Evolutionary conservation across 805 yeast genomes (phyloP).

Genomic region (Spathaspora passalidarum): DNA sequence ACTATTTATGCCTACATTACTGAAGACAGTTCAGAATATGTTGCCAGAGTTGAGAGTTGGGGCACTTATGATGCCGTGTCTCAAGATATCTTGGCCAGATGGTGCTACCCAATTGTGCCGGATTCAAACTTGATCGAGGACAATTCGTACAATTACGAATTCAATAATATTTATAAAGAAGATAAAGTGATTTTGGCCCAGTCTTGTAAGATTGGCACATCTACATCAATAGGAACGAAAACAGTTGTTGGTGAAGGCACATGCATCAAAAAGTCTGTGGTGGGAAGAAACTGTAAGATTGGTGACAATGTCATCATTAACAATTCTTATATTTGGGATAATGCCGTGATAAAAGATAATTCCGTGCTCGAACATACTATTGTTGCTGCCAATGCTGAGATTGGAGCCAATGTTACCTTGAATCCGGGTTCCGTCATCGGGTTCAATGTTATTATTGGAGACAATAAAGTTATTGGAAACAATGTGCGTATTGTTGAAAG

Average conservation of each 20-base stretch:
- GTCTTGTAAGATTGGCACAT: slow-evolving; percentile 78
- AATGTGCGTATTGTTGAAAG: slow-evolving; percentile 52
- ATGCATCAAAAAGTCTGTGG: slow-evolving; percentile 60
- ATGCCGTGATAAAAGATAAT: slow-evolving; percentile 68
- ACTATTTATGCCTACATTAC: slow-evolving; percentile 86
- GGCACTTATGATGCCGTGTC: slow-evolving; percentile 89
- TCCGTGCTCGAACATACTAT: slow-evolving; percentile 59
- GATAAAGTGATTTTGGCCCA: slow-evolving; percentile 86
- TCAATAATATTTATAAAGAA: slow-evolving; percentile 87
- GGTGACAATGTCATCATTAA: slow-evolving; percentile 72
- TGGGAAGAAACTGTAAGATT: slow-evolving; percentile 83
- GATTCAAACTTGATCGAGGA: slow-evolving; percentile 73
- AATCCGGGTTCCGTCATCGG: slow-evolving; percentile 80
- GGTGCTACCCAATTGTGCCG: slow-evolving; percentile 89
- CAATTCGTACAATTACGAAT: slow-evolving; percentile 75
- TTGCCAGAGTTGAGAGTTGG: slow-evolving; percentile 94
- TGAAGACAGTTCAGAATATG: slow-evolving; percentile 67
- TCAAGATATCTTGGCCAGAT: slow-evolving; percentile 85
- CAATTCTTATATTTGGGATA: slow-evolving; percentile 86
- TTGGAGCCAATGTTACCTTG: slow-evolving; percentile 52
- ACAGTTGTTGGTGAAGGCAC: slow-evolving; percentile 78
- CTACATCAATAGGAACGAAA: slow-evolving; percentile 79
- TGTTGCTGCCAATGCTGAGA: slow-evolving; percentile 60
- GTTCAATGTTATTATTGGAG: slow-evolving; percentile 64
- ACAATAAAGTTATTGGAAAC: slow-evolving; percentile 44